Conservation (phyloP, 140 eudicot genomes). For the Senecio squalidus region DNA sequence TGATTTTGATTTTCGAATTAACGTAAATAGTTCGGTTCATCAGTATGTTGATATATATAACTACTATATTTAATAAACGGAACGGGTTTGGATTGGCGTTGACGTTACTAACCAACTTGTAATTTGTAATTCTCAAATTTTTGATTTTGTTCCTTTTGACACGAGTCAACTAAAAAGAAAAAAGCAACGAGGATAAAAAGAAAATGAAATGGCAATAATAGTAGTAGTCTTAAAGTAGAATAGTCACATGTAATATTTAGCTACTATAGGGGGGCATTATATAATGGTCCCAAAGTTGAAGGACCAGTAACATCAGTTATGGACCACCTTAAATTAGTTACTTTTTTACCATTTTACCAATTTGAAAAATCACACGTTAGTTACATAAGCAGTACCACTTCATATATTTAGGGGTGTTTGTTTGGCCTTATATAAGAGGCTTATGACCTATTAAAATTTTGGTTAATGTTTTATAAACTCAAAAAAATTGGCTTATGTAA, state of each 20-base stretch:
- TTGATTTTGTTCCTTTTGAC: constrained; percentile 5
- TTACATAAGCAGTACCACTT: not conserved
- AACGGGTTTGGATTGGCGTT: too few relatives aligned
- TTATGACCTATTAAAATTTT: too few relatives aligned
- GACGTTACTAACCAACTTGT: too few relatives aligned
- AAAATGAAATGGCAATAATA: constrained; percentile 13
- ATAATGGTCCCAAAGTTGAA: constrained; percentile 16
- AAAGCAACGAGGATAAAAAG: not conserved
- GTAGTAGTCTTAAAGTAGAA: constrained; percentile 19
- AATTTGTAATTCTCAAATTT: not conserved
- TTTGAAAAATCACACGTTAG: not conserved
- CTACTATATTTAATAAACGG: too few relatives aligned
- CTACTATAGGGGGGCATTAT: constrained; percentile 6
- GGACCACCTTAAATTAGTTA: constrained; percentile 18
- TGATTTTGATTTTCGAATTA: too few relatives aligned
- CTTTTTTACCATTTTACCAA: not conserved
- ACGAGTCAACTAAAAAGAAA: constrained; percentile 2
- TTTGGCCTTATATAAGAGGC: too few relatives aligned
- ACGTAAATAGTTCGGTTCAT: too few relatives aligned
- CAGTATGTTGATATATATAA: too few relatives aligned
- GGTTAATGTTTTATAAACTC: too few relatives aligned
- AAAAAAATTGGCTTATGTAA: too few relatives aligned
- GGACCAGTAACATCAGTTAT: constrained; percentile 5
- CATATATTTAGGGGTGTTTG: not conserved
- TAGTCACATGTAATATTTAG: constrained; percentile 13